Base-by-base conservation (phyloP, 2,329 filamentous ascomycete species). In the Talaromyces rugulosus region DNA sequence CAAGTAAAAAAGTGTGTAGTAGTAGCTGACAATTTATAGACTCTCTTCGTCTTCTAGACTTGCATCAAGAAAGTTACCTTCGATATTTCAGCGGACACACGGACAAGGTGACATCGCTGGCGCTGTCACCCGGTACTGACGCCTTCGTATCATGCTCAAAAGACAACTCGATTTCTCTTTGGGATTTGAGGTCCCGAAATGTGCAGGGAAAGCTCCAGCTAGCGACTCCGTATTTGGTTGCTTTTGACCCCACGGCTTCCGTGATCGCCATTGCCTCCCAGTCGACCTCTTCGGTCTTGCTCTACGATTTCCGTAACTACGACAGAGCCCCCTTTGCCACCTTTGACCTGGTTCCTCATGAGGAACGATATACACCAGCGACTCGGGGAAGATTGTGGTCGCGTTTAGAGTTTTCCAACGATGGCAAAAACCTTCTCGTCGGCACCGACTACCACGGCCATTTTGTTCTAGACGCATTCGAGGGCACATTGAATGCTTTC, bases 11-110 rank as follows among this genome's bases (percentile, higher is more conserved):
- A 6, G 36, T 27, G 30, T 0, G 23, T 28, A 27, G 33, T 33
- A 59, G 30, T 52, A 33, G 44, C 65, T 58, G 62, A 65, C 58
- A 11, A 31, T 7, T 5, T 34, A 18, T 56, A 78, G 80, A 92
- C 87, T 70, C 96, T 90, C 67, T 89, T 87, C 73, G 97, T 90
- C 78, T 89, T 92, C 65, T 96, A 86, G 61, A 96, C 89, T 71
- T 80, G 12, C 95, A 99, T 77, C 95, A 98, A 76, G 97, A 98
- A 78, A 90, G 89, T 63, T 99, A 96, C 75, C 90, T 98, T 65
- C 90, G 95, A 65, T 99, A 99, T 78, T 99, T 98, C 74, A 89
- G 91, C 64, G 95, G 94, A 56, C 95, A 99, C 75, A 89, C 90
- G 50, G 89, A 85, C 63, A 83, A 88, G 60, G 95, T 99, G 40